phyloP scores from a whole-genome alignment of 176 grass and related monocot genomes.

The Zizania latifolia region DNA sequence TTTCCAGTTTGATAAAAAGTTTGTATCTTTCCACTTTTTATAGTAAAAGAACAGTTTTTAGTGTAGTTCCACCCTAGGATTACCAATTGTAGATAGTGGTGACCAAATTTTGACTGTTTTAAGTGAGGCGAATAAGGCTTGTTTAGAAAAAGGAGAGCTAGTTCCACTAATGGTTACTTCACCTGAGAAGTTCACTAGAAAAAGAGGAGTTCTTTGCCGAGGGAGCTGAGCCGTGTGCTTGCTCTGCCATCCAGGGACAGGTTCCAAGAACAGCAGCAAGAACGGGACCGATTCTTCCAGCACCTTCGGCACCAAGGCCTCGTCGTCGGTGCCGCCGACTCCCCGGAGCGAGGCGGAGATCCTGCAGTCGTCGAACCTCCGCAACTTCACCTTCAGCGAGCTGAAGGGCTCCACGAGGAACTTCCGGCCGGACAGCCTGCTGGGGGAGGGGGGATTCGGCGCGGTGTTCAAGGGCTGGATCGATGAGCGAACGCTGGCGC shows the following conservation, averaged over 20 bases:
- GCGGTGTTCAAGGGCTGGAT: slow-evolving; percentile 98
- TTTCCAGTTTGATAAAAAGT: neutral
- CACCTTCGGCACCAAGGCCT: slow-evolving; percentile 52
- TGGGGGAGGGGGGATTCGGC: slow-evolving; percentile 86
- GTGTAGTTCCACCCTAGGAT: neutral
- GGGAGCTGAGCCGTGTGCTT: neutral
- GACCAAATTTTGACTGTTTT: slow-evolving; percentile 9
- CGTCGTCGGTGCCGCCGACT: slow-evolving; percentile 60
- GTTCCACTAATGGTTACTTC: neutral
- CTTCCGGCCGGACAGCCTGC: slow-evolving; percentile 75
- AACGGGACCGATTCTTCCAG: slow-evolving; percentile 25
- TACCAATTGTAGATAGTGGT: neutral
- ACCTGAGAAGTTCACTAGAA: neutral
- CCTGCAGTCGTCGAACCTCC: slow-evolving; percentile 68
- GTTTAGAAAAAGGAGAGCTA: neutral
- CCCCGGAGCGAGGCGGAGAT: slow-evolving; percentile 74
- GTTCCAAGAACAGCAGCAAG: slow-evolving; percentile 58
- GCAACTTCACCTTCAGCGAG: slow-evolving; percentile 71
- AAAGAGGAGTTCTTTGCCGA: neutral
- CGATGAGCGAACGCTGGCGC: slow-evolving; percentile 61
- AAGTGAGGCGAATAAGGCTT: neutral
- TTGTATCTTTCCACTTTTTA: neutral
- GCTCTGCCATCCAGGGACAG: slow-evolving; percentile 43
- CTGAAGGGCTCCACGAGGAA: slow-evolving; percentile 73
- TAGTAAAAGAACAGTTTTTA: neutral